These are phyloP conservation scores for Macrolepiota albuminosa DNA, from an alignment of 768 basidiomycete species.

Conservation along the genomic window DNA sequence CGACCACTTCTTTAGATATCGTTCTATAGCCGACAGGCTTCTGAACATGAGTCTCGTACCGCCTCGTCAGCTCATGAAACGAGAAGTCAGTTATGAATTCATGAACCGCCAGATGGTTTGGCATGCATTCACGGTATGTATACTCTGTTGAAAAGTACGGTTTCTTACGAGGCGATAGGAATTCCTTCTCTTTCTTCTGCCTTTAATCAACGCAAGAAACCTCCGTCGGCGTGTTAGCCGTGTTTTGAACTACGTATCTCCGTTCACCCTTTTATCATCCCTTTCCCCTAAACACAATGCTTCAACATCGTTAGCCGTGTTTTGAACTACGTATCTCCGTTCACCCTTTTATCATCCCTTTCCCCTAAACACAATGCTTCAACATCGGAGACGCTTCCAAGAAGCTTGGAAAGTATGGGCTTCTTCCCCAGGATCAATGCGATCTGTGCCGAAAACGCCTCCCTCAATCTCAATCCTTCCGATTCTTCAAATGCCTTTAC, in stretches of 20 bases:
- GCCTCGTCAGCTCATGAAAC: slow-evolving; percentile 58
- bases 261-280: slow-evolving; percentile 23
- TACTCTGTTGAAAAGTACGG: slow-evolving; percentile 3
- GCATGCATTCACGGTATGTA: slow-evolving; percentile 92
- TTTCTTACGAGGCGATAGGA: slow-evolving; percentile 48
- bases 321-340: slow-evolving; percentile 24
- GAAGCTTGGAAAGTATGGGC: slow-evolving; percentile 59
- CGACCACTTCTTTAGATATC: slow-evolving; percentile 52
- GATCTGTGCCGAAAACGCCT: slow-evolving; percentile 84
- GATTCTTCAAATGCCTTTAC: slow-evolving; percentile 49
- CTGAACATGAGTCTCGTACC: slow-evolving; percentile 73
- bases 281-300: slow-evolving; percentile 21
- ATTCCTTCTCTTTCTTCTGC: slow-evolving; percentile 90
- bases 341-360: slow-evolving; percentile 25
- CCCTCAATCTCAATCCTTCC: slow-evolving; percentile 52
- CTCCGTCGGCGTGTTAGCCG: slow-evolving; percentile 55
- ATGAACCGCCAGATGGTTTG: slow-evolving; percentile 99
- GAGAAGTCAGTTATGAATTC: slow-evolving; percentile 95
- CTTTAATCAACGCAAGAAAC: slow-evolving; percentile 68
- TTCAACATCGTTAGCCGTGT: slow-evolving; percentile 30
- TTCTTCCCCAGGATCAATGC: slow-evolving; percentile 72
- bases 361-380: slow-evolving; percentile 18
- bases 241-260: slow-evolving; percentile 25
- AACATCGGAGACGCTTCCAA: slow-evolving; percentile 6
- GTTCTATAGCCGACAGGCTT: slow-evolving; percentile 77